phyloP scores from a whole-genome alignment of 805 yeast species.

The Lipomyces oligophaga region DNA sequence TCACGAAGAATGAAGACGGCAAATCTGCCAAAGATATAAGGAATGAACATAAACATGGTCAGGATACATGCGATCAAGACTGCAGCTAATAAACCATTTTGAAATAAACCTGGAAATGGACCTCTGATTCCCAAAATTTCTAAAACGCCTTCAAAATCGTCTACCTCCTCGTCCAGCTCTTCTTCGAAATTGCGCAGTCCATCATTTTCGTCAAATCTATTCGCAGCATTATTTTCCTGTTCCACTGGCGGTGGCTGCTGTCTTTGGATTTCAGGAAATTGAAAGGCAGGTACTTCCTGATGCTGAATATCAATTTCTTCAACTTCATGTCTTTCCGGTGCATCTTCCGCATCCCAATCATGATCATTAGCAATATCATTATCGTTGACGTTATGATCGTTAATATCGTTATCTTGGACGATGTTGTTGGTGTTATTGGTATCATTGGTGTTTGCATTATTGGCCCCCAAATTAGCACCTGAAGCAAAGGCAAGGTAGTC shows the following conservation, averaged over 20 bases:
- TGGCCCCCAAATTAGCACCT: neutral
- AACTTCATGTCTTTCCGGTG: conserved; percentile 6
- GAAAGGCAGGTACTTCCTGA: no score
- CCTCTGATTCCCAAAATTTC: conserved; percentile 34
- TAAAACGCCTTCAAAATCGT: conserved; percentile 33
- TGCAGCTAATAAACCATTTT: conserved; percentile 26
- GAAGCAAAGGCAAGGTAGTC: no score
- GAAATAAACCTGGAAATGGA: conserved; percentile 29
- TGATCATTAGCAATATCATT: neutral
- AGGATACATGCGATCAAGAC: conserved; percentile 23
- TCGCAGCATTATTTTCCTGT: neutral
- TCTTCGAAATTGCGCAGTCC: neutral
- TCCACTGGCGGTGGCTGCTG: neutral
- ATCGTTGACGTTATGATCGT: neutral
- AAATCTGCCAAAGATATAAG: conserved; percentile 32
- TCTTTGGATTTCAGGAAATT: neutral
- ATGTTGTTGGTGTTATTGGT: neutral
- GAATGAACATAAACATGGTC: conserved; percentile 29
- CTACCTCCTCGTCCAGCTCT: conserved; percentile 20
- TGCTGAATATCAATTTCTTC: neutral
- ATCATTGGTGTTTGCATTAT: neutral
- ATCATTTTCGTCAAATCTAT: neutral
- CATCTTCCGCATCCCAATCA: conserved; percentile 2
- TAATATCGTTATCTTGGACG: neutral
- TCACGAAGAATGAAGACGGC: conserved; percentile 12